Evolutionary conservation across 1,284 basidiomycete genomes (phyloP).

Genomic region (Agaricales sp.): DNA sequence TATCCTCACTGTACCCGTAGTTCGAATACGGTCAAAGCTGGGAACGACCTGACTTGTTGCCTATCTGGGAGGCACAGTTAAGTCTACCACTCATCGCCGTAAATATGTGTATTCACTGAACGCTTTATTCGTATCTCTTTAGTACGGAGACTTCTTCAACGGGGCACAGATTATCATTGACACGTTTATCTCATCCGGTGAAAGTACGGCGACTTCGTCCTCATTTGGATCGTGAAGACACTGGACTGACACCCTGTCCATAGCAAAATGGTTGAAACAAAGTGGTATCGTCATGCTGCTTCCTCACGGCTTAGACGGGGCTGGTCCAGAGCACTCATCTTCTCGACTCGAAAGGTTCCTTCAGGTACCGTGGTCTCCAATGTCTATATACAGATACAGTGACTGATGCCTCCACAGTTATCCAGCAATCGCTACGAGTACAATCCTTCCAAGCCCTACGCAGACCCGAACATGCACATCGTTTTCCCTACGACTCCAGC

Average conservation of each 20-base stretch:
- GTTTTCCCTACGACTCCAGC: conserved; percentile 81
- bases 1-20: conserved; percentile 28
- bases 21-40: conserved; percentile 87
- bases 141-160: conserved; percentile 91
- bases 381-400: neutral
- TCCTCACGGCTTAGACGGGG: conserved; percentile 82
- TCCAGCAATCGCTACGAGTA: conserved; percentile 56
- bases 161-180: conserved; percentile 85
- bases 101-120: too few species aligned
- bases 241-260: conserved; percentile 2
- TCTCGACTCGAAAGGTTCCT: conserved; percentile 80
- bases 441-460: conserved; percentile 22
- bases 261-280: conserved; percentile 91
- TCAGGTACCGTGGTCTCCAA: conserved; percentile 35
- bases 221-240: neutral
- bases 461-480: conserved; percentile 71
- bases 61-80: conserved; percentile 84
- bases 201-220: conserved; percentile 47
- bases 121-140: neutral
- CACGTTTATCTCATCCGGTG: conserved; percentile 74
- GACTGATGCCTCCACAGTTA: conserved; percentile 31
- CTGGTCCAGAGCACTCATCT: conserved; percentile 86
- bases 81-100: neutral
- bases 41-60: conserved; percentile 69
- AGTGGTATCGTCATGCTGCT: conserved; percentile 82